Conservation (phyloP, 352 stramenopile genomes). For the Phytophthora pluvialis region DNA sequence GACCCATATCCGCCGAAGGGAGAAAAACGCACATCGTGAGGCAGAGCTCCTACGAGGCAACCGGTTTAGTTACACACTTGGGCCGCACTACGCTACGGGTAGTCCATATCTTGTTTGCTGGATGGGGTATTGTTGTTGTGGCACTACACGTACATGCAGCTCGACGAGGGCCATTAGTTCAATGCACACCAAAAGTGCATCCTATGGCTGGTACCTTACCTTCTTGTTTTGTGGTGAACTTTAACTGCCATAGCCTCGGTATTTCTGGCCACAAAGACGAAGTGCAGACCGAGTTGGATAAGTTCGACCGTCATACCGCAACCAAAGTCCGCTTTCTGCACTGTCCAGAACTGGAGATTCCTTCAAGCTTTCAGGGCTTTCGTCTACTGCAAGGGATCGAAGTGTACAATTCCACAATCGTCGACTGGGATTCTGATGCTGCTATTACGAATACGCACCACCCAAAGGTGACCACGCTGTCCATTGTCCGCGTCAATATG, state of each 20-base stretch:
- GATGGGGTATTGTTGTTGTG: constrained; percentile 31
- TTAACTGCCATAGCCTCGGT: constrained; percentile 35
- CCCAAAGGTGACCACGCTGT: constrained; percentile 36
- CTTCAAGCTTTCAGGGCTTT: constrained; percentile 37
- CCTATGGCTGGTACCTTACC: constrained; percentile 36
- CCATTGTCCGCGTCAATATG: constrained; percentile 38
- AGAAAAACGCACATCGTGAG: background rate
- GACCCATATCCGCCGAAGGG: too few species aligned
- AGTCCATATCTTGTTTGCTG: constrained; percentile 7
- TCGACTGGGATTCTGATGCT: constrained; percentile 29
- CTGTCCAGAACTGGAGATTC: constrained; percentile 41
- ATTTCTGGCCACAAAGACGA: constrained; percentile 12
- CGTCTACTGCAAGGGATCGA: constrained; percentile 29
- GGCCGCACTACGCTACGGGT: too few species aligned
- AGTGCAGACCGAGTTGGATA: constrained; percentile 13
- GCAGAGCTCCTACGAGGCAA: background rate
- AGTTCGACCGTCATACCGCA: constrained; percentile 32
- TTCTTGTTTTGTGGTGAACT: constrained; percentile 40
- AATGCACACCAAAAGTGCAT: constrained; percentile 28
- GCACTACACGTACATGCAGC: constrained; percentile 25
- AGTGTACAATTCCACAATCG: constrained; percentile 50
- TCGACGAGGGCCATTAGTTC: background rate
- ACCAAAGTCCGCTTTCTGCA: constrained; percentile 34
- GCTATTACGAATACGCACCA: constrained; percentile 38
- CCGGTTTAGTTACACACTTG: too few species aligned